phyloP scores from a whole-genome alignment of 257 asterid species.

The Salvia hispanica region DNA sequence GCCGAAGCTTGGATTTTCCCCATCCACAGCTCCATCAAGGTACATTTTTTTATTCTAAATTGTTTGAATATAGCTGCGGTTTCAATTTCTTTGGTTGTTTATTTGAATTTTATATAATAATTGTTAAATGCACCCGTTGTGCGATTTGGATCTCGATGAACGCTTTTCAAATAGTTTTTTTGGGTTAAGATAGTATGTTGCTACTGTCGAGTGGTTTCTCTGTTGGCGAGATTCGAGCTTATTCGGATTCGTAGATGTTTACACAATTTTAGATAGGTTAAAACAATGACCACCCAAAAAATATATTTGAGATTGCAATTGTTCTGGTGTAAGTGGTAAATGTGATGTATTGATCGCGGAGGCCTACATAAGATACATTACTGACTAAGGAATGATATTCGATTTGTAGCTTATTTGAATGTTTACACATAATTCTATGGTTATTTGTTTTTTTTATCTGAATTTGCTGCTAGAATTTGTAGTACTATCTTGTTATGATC shows the following conservation, averaged over 20 bases:
- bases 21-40: constrained; percentile 12
- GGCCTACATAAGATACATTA: too few species aligned
- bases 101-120: not conserved
- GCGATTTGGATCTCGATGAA: constrained; percentile 17
- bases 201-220: not conserved
- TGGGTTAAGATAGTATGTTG: not conserved
- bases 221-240: too few species aligned
- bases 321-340: not conserved
- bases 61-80: not conserved
- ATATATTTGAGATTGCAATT: not conserved
- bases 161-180: not conserved
- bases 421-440: not conserved
- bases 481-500: not conserved
- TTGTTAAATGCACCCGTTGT: not conserved
- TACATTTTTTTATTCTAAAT: not conserved
- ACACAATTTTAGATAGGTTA: not conserved
- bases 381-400: not conserved
- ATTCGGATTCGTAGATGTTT: not conserved
- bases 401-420: too few species aligned
- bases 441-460: not conserved
- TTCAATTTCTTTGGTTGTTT: not conserved
- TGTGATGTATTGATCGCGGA: not conserved
- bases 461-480: not conserved
- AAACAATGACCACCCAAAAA: not conserved
- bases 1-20: constrained; percentile 25